Evolutionary conservation across 257 asterid species (phyloP).

Genomic region (Primulina tabacum): DNA sequence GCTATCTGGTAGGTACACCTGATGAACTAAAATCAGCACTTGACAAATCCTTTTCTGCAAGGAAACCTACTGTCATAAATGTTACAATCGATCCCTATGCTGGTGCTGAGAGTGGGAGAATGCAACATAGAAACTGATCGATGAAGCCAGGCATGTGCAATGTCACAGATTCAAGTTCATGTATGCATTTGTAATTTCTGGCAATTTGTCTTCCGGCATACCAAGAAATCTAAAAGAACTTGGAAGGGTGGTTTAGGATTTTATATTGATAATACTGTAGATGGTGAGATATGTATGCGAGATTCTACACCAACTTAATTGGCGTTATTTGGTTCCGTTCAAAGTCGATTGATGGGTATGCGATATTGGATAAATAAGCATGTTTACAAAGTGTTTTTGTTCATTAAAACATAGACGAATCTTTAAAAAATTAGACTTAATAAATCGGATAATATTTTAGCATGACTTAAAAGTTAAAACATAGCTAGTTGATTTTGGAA

Average conservation of each 20-base stretch:
- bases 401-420: no score
- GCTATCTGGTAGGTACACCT: constrained; percentile 73
- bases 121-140: constrained; percentile 85
- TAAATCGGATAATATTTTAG: no score
- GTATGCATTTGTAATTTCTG: not conserved
- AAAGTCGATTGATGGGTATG: no score
- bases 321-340: no score
- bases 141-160: constrained; percentile 12
- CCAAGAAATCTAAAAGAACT: not conserved
- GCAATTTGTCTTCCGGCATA: not conserved
- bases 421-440: no score
- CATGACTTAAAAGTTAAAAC: no score
- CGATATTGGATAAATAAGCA: no score
- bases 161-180: constrained; percentile 3
- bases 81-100: constrained; percentile 85
- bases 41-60: constrained; percentile 56
- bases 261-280: not conserved
- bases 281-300: not conserved
- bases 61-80: constrained; percentile 76
- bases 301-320: not conserved
- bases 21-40: constrained; percentile 81
- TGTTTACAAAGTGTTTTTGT: no score
- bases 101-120: constrained; percentile 85
- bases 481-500: no score
- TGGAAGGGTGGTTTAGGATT: not conserved